Evolutionary conservation across 2,329 filamentous ascomycete genomes (phyloP).

Genomic region (Colletotrichum musae): DNA sequence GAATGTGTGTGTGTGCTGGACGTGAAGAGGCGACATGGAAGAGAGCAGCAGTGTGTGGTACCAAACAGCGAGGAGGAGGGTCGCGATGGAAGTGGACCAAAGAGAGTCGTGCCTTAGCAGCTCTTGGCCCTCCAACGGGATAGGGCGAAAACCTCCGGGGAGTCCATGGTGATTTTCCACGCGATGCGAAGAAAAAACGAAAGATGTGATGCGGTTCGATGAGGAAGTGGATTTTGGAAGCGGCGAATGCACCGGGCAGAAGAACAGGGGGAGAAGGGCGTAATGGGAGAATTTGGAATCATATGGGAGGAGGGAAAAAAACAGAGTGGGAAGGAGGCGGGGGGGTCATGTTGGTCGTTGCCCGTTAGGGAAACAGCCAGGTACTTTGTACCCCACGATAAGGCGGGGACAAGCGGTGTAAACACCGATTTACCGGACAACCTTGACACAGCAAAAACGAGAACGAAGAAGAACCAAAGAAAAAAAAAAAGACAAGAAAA

Average conservation of each 20-base stretch:
- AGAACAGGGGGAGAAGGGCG: background rate
- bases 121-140: constrained; percentile 26
- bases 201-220: background rate
- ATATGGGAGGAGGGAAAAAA: background rate
- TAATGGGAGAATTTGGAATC: constrained; percentile 18
- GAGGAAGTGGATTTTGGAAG: background rate
- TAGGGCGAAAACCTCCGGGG: constrained; percentile 31
- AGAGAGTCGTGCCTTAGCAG: constrained; percentile 11
- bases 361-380: too few species aligned
- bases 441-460: background rate
- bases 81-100: constrained; percentile 22
- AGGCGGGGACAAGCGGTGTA: background rate
- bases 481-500: background rate
- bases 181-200: constrained; percentile 11
- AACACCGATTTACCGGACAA: too few species aligned
- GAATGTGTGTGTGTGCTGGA: too few species aligned
- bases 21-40: background rate
- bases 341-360: too few species aligned
- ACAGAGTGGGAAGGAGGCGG: too few species aligned
- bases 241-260: background rate
- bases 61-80: background rate
- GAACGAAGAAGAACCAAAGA: background rate
- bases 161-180: constrained; percentile 11
- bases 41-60: background rate
- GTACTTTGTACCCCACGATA: too few species aligned